These are phyloP conservation scores for Onygenales sp. DNA, from an alignment of 2,329 filamentous ascomycete species.

Conservation along the genomic window DNA sequence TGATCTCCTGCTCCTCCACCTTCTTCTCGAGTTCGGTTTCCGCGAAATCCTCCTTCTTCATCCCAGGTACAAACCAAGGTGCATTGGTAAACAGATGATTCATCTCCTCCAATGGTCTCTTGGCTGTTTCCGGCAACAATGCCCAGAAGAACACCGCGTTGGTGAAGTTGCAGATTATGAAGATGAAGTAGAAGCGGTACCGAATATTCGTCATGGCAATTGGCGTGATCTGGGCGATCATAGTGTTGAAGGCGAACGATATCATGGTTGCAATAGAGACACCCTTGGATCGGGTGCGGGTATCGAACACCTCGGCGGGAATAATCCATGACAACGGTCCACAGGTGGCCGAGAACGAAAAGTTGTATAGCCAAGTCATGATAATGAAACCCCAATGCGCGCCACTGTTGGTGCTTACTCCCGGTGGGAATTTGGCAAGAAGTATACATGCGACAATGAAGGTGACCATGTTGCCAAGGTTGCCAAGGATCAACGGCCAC, in stretches of 20 bases:
- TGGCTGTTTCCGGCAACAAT: constrained; percentile 56
- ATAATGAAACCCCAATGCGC: constrained; percentile 67
- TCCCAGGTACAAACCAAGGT: constrained; percentile 52
- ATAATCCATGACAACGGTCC: constrained; percentile 57
- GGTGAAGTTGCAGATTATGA: constrained; percentile 58
- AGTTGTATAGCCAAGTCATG: constrained; percentile 72
- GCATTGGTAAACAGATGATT: constrained; percentile 57
- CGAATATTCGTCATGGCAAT: constrained; percentile 48
- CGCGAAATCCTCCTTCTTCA: constrained; percentile 44
- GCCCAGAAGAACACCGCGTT: constrained; percentile 60
- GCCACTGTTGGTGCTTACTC: constrained; percentile 39
- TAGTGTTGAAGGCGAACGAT: constrained; percentile 65
- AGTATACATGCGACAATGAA: constrained; percentile 59
- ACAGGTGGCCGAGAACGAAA: constrained; percentile 62
- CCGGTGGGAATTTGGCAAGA: constrained; percentile 53
- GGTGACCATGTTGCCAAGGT: constrained; percentile 59
- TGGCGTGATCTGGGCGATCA: constrained; percentile 61
- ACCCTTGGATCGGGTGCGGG: constrained; percentile 62
- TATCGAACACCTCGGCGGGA: constrained; percentile 65
- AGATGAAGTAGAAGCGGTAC: constrained; percentile 50
- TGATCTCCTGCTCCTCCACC: constrained; percentile 48
- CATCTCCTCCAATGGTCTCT: constrained; percentile 58
- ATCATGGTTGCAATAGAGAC: constrained; percentile 66
- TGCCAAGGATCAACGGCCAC: constrained; percentile 62
- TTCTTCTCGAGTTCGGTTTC: constrained; percentile 51